phyloP scores from a whole-genome alignment of 176 grass and related monocot genomes.

The Eragrostis curvula region DNA sequence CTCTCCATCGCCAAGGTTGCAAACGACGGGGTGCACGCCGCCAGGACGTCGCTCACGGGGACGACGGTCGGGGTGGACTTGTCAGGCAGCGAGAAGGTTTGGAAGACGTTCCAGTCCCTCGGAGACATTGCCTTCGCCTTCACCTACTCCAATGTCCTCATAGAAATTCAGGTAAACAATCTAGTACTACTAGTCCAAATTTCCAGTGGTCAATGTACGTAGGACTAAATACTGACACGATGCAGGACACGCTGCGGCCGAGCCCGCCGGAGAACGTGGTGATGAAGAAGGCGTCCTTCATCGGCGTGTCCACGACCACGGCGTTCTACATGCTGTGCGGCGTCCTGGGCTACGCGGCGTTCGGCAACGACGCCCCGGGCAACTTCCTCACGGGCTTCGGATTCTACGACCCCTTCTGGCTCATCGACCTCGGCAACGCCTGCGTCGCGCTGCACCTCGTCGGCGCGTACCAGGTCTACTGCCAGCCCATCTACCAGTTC shows the following conservation, averaged over 20 bases:
- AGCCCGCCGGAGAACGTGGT: constrained; percentile 87
- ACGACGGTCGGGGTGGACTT: constrained; percentile 80
- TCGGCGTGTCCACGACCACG: constrained; percentile 81
- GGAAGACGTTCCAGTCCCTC: constrained; percentile 93
- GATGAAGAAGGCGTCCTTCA: constrained; percentile 90
- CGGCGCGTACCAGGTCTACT: constrained; percentile 97
- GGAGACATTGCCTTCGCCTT: constrained; percentile 96
- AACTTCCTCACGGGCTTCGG: constrained; percentile 98
- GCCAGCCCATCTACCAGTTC: constrained; percentile 84
- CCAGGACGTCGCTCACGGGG: constrained; percentile 76
- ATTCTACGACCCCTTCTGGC: constrained; percentile 97
- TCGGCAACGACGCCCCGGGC: constrained; percentile 80
- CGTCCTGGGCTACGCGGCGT: constrained; percentile 82
- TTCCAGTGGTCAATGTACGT: too few relatives aligned
- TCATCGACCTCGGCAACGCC: constrained; percentile 86
- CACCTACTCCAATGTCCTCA: constrained; percentile 94
- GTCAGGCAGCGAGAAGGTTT: constrained; percentile 66
- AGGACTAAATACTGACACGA: too few relatives aligned
- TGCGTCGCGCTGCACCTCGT: constrained; percentile 87
- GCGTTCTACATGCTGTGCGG: constrained; percentile 95
- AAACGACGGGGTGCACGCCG: constrained; percentile 52
- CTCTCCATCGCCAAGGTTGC: constrained; percentile 89
- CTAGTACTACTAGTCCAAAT: too few relatives aligned
- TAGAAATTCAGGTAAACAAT: constrained; percentile 81
- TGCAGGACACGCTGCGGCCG: constrained; percentile 75